Conservation (phyloP, 1,284 basidiomycete genomes). For the Bjerkandera adusta region DNA sequence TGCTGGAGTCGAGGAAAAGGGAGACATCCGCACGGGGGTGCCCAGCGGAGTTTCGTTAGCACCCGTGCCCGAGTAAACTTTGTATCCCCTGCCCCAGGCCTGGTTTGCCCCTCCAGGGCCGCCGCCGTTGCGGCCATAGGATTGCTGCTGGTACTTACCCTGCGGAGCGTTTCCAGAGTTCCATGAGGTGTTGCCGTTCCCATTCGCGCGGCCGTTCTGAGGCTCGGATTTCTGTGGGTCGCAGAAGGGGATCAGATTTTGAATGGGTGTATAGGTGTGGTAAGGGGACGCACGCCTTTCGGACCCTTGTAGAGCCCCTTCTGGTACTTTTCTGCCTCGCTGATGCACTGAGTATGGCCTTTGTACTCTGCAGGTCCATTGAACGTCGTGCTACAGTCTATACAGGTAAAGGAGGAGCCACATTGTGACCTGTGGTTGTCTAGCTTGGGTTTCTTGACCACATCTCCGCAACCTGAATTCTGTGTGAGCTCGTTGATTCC, state of each 20-base stretch:
- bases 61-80: conserved; percentile 46
- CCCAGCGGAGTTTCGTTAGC: conserved; percentile 70
- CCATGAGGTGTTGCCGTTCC: neutral
- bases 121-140: conserved; percentile 17
- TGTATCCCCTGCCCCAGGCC: conserved; percentile 23
- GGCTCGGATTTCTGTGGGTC: conserved; percentile 2
- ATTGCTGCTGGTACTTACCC: conserved; percentile 32
- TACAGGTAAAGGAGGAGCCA: conserved; percentile 76
- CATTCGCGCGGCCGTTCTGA: neutral
- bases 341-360: conserved; percentile 80
- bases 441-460: conserved; percentile 90
- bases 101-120: conserved; percentile 1
- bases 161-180: conserved; percentile 5
- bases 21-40: conserved; percentile 53
- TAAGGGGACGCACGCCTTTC: conserved; percentile 37
- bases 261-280: conserved; percentile 14
- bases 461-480: conserved; percentile 68
- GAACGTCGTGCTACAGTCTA: conserved; percentile 86
- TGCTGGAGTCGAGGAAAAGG: conserved; percentile 22
- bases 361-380: conserved; percentile 75
- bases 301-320: conserved; percentile 81
- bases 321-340: conserved; percentile 91
- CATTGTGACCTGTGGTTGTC: conserved; percentile 66
- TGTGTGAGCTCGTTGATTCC: conserved; percentile 12
- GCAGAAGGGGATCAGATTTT: conserved; percentile 17